Evolutionary conservation across 176 grass and related monocot species (phyloP).

Genomic region (Cocos nucifera): DNA sequence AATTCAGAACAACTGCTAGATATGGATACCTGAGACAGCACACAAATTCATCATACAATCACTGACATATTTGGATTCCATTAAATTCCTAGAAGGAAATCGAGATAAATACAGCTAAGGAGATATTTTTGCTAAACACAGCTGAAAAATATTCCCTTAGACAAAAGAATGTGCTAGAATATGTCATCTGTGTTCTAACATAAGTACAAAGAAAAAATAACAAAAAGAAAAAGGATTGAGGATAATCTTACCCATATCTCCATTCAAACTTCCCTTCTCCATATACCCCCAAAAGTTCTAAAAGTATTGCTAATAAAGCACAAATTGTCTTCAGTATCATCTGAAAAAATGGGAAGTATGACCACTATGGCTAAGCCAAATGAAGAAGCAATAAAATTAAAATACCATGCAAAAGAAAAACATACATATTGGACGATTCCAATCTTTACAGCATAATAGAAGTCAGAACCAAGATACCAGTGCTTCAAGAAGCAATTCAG

Average conservation of each 20-base stretch:
- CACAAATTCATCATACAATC: neutral
- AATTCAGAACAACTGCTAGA: slow-evolving; percentile 90
- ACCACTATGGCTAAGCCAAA: neutral
- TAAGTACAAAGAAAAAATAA: neutral
- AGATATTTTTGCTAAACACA: too few relatives aligned
- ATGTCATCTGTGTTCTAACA: neutral
- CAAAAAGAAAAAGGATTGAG: neutral
- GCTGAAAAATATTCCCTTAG: too few relatives aligned
- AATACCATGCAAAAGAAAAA: slow-evolving; percentile 10
- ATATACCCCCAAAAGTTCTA: slow-evolving; percentile 81
- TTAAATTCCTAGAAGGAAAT: too few relatives aligned
- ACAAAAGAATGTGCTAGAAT: too few relatives aligned
- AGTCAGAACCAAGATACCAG: slow-evolving; percentile 91
- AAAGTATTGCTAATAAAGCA: slow-evolving; percentile 74
- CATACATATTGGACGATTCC: slow-evolving; percentile 99
- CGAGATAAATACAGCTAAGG: too few relatives aligned
- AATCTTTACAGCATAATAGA: slow-evolving; percentile 91
- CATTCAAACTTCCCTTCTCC: slow-evolving; percentile 95
- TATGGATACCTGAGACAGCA: slow-evolving; percentile 78
- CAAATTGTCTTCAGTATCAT: slow-evolving; percentile 98
- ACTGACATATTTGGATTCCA: too few relatives aligned
- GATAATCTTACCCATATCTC: slow-evolving; percentile 79
- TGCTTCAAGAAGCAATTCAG: slow-evolving; percentile 85
- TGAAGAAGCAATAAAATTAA: slow-evolving; percentile 2
- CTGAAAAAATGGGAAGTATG: slow-evolving; percentile 29